Percentiles rank a stretch among this genome's conserved stretches.
Conservation (phyloP, 78 protist species). For the Creolimax fragrantissima region DNA sequence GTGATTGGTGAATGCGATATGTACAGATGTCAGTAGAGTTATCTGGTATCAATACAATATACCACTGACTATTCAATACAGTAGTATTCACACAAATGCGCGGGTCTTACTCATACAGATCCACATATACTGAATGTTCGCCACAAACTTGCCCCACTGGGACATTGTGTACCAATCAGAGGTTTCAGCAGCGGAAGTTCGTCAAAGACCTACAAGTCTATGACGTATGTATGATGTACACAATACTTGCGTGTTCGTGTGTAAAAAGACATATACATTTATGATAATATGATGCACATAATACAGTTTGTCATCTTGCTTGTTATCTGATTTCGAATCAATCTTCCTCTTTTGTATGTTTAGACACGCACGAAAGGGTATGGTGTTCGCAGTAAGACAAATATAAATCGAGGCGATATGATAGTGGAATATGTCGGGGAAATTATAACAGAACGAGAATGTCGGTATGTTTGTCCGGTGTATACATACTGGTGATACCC, state of each 20-base stretch:
- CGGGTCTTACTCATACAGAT: neutral
- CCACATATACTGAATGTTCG: neutral
- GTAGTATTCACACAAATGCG: neutral
- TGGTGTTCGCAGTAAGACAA: neutral
- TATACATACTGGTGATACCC: neutral
- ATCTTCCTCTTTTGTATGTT: neutral
- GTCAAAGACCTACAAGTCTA: neutral
- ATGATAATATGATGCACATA: neutral
- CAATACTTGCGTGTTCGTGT: neutral
- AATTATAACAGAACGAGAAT: neutral
- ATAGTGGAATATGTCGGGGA: slow-evolving; percentile 8
- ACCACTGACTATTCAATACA: neutral
- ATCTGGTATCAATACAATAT: neutral
- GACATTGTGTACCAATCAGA: neutral
- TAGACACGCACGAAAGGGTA: neutral
- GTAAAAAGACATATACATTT: neutral
- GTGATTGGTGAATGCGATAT: neutral
- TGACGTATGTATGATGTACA: neutral
- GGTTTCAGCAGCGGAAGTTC: neutral
- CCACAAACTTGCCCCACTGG: neutral
- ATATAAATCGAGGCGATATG: neutral
- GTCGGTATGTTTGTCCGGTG: neutral
- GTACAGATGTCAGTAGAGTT: neutral
- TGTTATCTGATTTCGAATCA: neutral
- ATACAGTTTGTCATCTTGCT: neutral